Base-by-base conservation (phyloP, 2,329 filamentous ascomycete species). In the Penicillium concentricum region DNA sequence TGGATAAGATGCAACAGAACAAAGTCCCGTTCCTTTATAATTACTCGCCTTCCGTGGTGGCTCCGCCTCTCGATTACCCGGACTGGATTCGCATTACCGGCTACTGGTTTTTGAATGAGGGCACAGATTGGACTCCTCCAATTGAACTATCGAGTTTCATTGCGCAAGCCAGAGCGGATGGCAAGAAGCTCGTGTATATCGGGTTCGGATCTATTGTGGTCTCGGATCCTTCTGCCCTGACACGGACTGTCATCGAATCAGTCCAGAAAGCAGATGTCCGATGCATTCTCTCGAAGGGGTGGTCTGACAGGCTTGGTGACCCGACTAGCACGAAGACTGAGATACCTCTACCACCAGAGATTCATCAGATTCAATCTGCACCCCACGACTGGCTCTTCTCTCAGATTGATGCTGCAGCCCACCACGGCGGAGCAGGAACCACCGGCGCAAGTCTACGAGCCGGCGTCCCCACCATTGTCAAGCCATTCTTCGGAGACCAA, bases 21-120 rank as follows among this genome's bases (percentile, higher is more conserved):
- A 95, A 96, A 72, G 91, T 97, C n/a, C 94, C 94, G 0, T 99
- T 99, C 74, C 76, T 99, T 44, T 99, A 99, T 80, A 97, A 97
- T 76, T 97, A 97, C 73, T 96, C 91, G 54, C 91, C 92, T 0
- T 89, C 86, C 12, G 94, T 99, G 13, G 94, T 99, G n/a, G 86
- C 90, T 2, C 93, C 92, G 28, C 94, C 94, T 16, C 81, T 97
- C 2, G 94, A 99, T 76, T 99, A 92, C 76, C 93, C 91, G 41
- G 94, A 97, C 73, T 99, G 94, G 94, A 94, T 99, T 72, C 86
- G 91, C 42, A 91, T 97, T 8, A 97, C 94, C 0, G 94, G 94
- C 0, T 97, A 99, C 76, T 99, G 94, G 94, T 97, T 99, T 74
- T 78, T 99, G 47, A 89, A 96, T 64, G 93, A 97, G 73, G 80